These are phyloP conservation scores for Hyaloperonospora arabidopsidis DNA, from an alignment of 352 stramenopile genomes.

Conservation along the genomic window DNA sequence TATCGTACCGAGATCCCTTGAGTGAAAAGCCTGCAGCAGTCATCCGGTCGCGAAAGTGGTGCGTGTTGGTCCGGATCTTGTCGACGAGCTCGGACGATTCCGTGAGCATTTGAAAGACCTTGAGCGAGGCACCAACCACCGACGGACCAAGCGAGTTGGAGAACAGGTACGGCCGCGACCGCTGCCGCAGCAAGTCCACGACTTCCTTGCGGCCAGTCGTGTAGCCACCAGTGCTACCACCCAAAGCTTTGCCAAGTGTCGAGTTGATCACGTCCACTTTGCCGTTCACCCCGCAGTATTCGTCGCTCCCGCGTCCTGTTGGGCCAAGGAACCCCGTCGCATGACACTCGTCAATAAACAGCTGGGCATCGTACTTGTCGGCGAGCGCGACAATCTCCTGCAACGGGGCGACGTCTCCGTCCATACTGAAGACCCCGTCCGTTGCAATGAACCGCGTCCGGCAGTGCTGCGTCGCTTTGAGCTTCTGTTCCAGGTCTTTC, in stretches of 20 bases:
- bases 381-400: constrained; percentile 86
- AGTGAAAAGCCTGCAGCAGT: constrained; percentile 85
- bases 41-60: constrained; percentile 89
- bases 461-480: constrained; percentile 86
- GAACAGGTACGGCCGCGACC: constrained; percentile 89
- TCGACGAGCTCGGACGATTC: constrained; percentile 80
- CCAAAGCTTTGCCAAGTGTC: constrained; percentile 90
- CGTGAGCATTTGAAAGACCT: constrained; percentile 90
- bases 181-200: constrained; percentile 88
- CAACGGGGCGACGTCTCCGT: constrained; percentile 89
- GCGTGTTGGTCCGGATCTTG: constrained; percentile 84
- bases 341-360: constrained; percentile 93
- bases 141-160: constrained; percentile 89
- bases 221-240: constrained; percentile 90
- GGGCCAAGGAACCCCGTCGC: constrained; percentile 90
- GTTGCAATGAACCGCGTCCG: constrained; percentile 88
- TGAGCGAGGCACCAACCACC: constrained; percentile 89
- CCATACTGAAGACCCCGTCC: constrained; percentile 94
- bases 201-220: constrained; percentile 85
- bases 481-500: constrained; percentile 82
- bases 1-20: constrained; percentile 58
- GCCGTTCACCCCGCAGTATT: constrained; percentile 86
- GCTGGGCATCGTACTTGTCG: constrained; percentile 88
- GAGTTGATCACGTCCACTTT: constrained; percentile 92
- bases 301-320: constrained; percentile 87